These are phyloP conservation scores for Saccharum officinarum DNA, from an alignment of 176 grass and related monocot genomes.

Conservation along the genomic window DNA sequence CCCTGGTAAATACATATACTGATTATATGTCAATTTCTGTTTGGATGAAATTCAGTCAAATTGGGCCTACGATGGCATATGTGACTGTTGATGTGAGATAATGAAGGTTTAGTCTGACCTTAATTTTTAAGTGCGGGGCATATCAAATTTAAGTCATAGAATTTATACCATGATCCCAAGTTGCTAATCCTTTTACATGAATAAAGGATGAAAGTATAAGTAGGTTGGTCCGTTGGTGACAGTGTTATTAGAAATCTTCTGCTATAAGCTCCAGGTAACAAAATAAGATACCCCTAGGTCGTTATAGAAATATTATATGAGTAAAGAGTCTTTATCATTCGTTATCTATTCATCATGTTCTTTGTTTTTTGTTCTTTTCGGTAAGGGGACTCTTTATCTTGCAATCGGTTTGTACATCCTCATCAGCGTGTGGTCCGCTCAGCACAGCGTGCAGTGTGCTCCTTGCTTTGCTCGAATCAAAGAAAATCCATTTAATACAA, in stretches of 20 bases:
- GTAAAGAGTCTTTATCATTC: constrained; percentile 8
- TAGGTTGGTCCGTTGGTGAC: too few relatives aligned
- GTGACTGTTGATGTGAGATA: too few relatives aligned
- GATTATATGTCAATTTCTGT: too few relatives aligned
- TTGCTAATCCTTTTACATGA: too few relatives aligned
- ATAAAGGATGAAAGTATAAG: too few relatives aligned
- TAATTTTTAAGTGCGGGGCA: too few relatives aligned
- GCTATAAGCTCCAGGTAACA: neutral
- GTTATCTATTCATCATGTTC: constrained; percentile 32
- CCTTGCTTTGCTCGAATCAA: constrained; percentile 5
- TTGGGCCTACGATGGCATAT: too few relatives aligned
- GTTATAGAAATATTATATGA: constrained; percentile 8
- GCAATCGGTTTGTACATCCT: constrained; percentile 37
- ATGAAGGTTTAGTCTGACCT: too few relatives aligned
- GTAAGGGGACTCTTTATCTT: constrained; percentile 41
- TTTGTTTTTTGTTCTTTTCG: constrained; percentile 26
- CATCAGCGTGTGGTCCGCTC: constrained; percentile 41
- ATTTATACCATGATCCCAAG: too few relatives aligned
- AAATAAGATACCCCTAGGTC: neutral
- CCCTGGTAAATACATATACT: too few relatives aligned
- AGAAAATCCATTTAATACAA: neutral
- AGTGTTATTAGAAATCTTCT: neutral
- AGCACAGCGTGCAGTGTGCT: constrained; percentile 11
- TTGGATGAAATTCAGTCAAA: too few relatives aligned
- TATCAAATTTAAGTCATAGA: too few relatives aligned